Percentiles rank a stretch among this genome's conserved stretches.
phyloP scores from a whole-genome alignment of 2,329 filamentous ascomycete genomes.

The Aspergillus floridensis region DNA sequence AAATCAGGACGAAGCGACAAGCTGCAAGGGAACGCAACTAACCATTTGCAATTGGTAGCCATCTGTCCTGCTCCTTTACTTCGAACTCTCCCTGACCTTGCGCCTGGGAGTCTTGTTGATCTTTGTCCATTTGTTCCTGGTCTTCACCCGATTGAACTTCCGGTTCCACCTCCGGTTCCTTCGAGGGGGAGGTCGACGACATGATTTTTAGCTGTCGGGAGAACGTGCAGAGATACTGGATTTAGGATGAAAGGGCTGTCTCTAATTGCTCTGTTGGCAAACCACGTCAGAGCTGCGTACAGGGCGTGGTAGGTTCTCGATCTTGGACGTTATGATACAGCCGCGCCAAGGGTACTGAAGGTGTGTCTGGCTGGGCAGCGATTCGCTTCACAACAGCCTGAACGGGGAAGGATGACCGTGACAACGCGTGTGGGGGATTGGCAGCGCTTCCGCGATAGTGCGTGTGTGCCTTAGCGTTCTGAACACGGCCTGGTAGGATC shows the following conservation, averaged over 20 bases:
- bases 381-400: slow-evolving; percentile 38
- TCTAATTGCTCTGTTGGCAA: slow-evolving; percentile 41
- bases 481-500: slow-evolving; percentile 24
- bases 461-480: slow-evolving; percentile 25
- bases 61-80: slow-evolving; percentile 99
- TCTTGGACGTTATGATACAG: slow-evolving; percentile 24
- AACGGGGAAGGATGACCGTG: slow-evolving; percentile 20
- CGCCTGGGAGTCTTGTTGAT: slow-evolving; percentile 62
- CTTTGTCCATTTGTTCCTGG: slow-evolving; percentile 83
- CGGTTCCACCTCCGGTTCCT: slow-evolving; percentile 85
- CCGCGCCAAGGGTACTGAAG: slow-evolving; percentile 23
- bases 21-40: slow-evolving; percentile 56
- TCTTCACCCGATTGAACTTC: slow-evolving; percentile 88
- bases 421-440: slow-evolving; percentile 32
- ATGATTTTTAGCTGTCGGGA: slow-evolving; percentile 66
- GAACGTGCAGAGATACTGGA: slow-evolving; percentile 35
- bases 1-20: slow-evolving; percentile 48
- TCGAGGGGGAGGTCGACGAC: slow-evolving; percentile 94
- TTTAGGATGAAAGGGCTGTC: slow-evolving; percentile 34
- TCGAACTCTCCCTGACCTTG: slow-evolving; percentile 86
- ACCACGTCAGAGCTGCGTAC: slow-evolving; percentile 46
- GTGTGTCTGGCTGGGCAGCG: slow-evolving; percentile 38
- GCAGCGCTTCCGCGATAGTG: slow-evolving; percentile 27
- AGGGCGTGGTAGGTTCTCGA: slow-evolving; percentile 26
- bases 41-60: slow-evolving; percentile 99